These are phyloP conservation scores for Cnidoscolus chayamansa DNA, from an alignment of 441 rosid species.

Conservation along the genomic window DNA sequence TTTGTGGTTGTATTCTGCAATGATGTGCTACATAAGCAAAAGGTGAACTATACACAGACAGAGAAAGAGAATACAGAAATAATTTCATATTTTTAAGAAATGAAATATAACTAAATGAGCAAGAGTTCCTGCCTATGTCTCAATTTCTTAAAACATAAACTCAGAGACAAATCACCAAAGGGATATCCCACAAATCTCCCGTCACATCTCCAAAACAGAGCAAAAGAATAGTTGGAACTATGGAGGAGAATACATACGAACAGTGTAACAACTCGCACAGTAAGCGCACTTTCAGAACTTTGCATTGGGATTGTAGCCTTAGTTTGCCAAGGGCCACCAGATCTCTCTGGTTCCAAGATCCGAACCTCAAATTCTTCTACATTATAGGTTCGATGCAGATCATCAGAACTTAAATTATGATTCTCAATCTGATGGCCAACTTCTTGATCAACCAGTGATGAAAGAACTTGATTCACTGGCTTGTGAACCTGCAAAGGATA, in stretches of 20 bases:
- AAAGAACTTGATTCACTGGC: constrained; percentile 89
- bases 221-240: constrained; percentile 11
- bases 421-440: constrained; percentile 87
- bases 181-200: neutral
- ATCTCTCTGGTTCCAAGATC: constrained; percentile 82
- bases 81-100: neutral
- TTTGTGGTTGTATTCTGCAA: constrained; percentile 75
- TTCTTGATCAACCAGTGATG: constrained; percentile 93
- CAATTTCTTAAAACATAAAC: neutral
- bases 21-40: constrained; percentile 26
- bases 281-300: constrained; percentile 87
- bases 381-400: constrained; percentile 67
- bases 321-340: constrained; percentile 94
- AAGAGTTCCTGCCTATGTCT: neutral
- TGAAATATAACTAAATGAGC: neutral
- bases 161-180: neutral
- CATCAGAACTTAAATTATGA: constrained; percentile 77
- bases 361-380: constrained; percentile 93
- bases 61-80: neutral
- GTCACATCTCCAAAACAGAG: constrained; percentile 19
- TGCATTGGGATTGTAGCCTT: constrained; percentile 97
- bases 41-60: neutral
- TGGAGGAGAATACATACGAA: constrained; percentile 59
- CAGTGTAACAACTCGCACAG: constrained; percentile 86
- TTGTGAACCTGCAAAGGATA: constrained; percentile 61